phyloP scores from a whole-genome alignment of 805 yeast genomes.

The Starmerella stellata region DNA sequence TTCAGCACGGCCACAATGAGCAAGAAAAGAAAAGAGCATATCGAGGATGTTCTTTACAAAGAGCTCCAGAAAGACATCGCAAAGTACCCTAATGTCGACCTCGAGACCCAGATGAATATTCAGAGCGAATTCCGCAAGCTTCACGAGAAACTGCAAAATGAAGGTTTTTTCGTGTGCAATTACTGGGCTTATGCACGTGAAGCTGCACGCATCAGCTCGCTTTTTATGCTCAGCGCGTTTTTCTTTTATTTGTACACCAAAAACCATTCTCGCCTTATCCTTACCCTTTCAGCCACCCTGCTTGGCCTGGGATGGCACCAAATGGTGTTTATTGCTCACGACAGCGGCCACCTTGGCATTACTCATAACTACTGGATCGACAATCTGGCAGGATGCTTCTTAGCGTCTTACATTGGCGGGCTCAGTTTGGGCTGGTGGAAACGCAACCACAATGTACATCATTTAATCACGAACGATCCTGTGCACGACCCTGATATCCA shows the following conservation, averaged over 20 bases:
- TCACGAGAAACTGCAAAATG: conserved; percentile 35
- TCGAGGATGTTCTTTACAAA: conserved; percentile 40
- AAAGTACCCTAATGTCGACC: conserved; percentile 46
- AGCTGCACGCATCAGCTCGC: conserved; percentile 36
- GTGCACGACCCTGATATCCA: conserved; percentile 90
- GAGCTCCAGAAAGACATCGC: conserved; percentile 39
- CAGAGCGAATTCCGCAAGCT: conserved; percentile 41
- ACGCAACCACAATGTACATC: conserved; percentile 84
- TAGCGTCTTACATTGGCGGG: conserved; percentile 77
- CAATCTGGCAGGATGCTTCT: conserved; percentile 49
- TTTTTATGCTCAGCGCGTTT: conserved; percentile 34
- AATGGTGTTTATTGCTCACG: conserved; percentile 72
- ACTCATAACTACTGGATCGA: conserved; percentile 66
- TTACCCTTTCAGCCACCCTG: conserved; percentile 39
- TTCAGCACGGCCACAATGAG: conserved; percentile 23
- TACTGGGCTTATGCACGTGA: conserved; percentile 62
- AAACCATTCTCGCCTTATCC: conserved; percentile 19
- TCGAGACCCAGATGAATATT: conserved; percentile 41
- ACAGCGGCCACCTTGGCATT: conserved; percentile 72
- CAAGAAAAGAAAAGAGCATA: conserved; percentile 31
- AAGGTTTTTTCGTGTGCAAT: conserved; percentile 53
- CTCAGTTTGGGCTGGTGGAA: conserved; percentile 91
- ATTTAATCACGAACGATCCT: conserved; percentile 77
- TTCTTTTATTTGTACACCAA: conserved; percentile 25
- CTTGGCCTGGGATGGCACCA: conserved; percentile 82